Evolutionary conservation across 139 green algal species (phyloP), one percentile per base, ranked within the genome.

Genomic region (Micromonas commoda): DNA sequence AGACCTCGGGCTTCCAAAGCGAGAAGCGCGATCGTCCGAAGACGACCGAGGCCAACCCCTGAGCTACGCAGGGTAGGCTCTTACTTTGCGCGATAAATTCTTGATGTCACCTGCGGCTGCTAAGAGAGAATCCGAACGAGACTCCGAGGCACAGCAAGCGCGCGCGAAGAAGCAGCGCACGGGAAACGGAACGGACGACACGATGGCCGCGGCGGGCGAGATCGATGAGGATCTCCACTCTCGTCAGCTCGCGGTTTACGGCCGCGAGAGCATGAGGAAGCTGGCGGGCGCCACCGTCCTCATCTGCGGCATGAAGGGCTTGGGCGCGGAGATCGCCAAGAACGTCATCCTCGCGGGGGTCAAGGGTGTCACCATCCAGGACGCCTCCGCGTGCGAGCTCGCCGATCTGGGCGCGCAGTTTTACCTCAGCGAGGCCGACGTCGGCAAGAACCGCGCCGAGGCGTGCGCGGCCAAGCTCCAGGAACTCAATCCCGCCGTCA

Each of bases 141-240:
- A 57, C n/a, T n/a, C n/a, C n/a, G n/a, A 57, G 45, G 9, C 45
- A 9, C 45, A 9, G 9, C 9, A 57, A 57, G 9, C 45, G 9
- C 9, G 9, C 45, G 45, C 45, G 9, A 57, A 57, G 45, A 57
- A 57, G 45, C 45, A 57, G 45, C 45, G 45, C 45, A 16, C 16
- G 45, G n/a, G n/a, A n/a, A n/a, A n/a, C n/a, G n/a, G n/a, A n/a
- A n/a, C n/a, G n/a, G n/a, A 63, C 52, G 61, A 68, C 61, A 74
- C 52, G 67, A 74, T 38, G 67, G 61, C 68, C 37, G 29, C 21
- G 2, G 23, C 24, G 38, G 53, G 29, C 23, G 29, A 61, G 68
- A 93, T 99, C 23, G 95, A 99, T 81, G 95, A 99, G 82, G 93
- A 98, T 80, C 87, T 99, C 52, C 95, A 99, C 87, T 93, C 84